Evolutionary conservation across 192 early-diverging fungal species (phyloP).

Genomic region (Mortierella claussenii): DNA sequence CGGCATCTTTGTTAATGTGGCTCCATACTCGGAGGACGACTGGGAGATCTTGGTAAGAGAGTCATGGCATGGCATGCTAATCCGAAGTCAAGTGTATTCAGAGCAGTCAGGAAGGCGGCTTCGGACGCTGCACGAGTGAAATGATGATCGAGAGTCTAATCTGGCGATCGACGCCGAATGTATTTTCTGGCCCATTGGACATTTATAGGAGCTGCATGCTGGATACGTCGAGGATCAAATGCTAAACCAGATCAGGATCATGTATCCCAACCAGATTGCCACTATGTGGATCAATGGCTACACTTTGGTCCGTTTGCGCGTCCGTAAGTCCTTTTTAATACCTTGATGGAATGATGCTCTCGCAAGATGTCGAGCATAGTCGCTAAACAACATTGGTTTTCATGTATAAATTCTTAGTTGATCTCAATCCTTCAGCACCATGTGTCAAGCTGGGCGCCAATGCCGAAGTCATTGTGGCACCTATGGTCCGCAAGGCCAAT

Average conservation of each 20-base stretch:
- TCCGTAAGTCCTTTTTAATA: conserved; percentile 57
- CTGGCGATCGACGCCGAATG: neutral
- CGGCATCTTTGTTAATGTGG: conserved; percentile 72
- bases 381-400: no score
- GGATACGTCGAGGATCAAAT: conserved; percentile 77
- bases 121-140: neutral
- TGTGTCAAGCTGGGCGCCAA: conserved; percentile 70
- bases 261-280: conserved; percentile 73
- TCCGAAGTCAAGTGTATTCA: neutral
- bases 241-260: conserved; percentile 73
- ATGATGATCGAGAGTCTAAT: neutral
- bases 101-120: neutral
- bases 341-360: no score
- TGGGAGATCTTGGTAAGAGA: conserved; percentile 80
- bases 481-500: conserved; percentile 66
- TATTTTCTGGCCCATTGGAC: neutral
- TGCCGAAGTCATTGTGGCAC: conserved; percentile 78
- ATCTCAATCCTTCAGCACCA: conserved; percentile 59
- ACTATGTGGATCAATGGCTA: conserved; percentile 80
- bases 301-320: conserved; percentile 69
- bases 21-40: conserved; percentile 76
- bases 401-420: no score
- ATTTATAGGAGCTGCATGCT: conserved; percentile 72
- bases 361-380: no score
- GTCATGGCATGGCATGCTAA: no score